A percentile compares a stretch with the other conserved stretches of the same genome.
These are phyloP conservation scores for Quillaja saponaria DNA, from an alignment of 306 rosid genomes.

Conservation along the genomic window DNA sequence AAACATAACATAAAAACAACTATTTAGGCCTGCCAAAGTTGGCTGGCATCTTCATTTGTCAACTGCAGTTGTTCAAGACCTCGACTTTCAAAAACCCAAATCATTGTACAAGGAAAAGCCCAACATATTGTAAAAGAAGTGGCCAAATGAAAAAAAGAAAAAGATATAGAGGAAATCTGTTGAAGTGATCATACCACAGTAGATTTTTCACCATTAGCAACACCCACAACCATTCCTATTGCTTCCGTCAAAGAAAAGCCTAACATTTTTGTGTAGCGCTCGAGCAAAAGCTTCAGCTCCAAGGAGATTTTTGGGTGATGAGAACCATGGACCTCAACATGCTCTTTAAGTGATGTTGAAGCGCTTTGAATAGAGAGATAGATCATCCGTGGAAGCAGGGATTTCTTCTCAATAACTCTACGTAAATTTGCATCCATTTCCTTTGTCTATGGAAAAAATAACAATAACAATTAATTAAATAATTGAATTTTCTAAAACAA, in stretches of 20 bases:
- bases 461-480: not conserved
- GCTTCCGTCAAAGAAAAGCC: constrained; percentile 75
- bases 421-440: constrained; percentile 62
- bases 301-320: constrained; percentile 47
- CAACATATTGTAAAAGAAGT: no score
- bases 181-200: constrained; percentile 51
- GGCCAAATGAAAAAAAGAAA: no score
- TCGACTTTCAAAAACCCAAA: no score
- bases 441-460: constrained; percentile 44
- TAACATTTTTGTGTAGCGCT: constrained; percentile 66
- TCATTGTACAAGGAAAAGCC: no score
- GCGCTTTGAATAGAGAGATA: constrained; percentile 81
- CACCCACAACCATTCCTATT: constrained; percentile 50
- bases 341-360: constrained; percentile 69
- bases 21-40: not conserved
- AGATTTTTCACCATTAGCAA: constrained; percentile 50
- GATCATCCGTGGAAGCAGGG: constrained; percentile 90
- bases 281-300: constrained; percentile 78
- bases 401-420: constrained; percentile 75
- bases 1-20: not conserved
- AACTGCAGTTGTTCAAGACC: constrained; percentile 2
- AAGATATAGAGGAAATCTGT: no score
- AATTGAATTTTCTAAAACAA: constrained; percentile 15
- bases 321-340: constrained; percentile 65
- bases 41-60: constrained; percentile 17